Evolutionary conservation across 768 basidiomycete genomes (phyloP).

Genomic region (Pleurotus ostreatus): DNA sequence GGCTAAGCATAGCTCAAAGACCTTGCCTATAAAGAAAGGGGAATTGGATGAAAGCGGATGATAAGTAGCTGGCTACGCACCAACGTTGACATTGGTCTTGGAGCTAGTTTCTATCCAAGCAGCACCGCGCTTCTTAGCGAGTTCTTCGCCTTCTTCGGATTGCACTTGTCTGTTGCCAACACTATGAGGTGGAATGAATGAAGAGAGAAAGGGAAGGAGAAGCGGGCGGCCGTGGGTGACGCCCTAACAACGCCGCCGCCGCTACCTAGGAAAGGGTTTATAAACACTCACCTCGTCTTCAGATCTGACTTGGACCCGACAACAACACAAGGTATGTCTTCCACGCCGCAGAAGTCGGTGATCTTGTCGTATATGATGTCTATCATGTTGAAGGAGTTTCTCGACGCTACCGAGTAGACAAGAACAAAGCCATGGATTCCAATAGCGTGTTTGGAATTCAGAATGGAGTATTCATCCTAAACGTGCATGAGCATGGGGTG

Average conservation of each 20-base stretch:
- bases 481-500: constrained; percentile 5
- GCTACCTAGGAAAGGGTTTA: neutral
- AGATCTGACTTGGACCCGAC: constrained; percentile 93
- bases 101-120: constrained; percentile 90
- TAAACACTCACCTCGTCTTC: constrained; percentile 54
- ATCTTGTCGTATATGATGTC: constrained; percentile 93
- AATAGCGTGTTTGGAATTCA: constrained; percentile 91
- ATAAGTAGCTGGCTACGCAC: constrained; percentile 44
- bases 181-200: constrained; percentile 21
- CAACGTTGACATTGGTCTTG: constrained; percentile 81
- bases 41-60: constrained; percentile 2
- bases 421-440: constrained; percentile 97
- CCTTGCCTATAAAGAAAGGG: constrained; percentile 50
- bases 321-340: constrained; percentile 87
- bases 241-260: constrained; percentile 10
- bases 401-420: constrained; percentile 90
- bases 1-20: constrained; percentile 78
- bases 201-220: constrained; percentile 21
- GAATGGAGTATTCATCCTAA: constrained; percentile 93
- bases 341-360: constrained; percentile 77
- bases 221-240: constrained; percentile 14
- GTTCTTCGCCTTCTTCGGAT: constrained; percentile 64
- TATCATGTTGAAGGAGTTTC: constrained; percentile 93
- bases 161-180: constrained; percentile 65
- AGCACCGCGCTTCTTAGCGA: constrained; percentile 69